Percentiles rank a stretch among this genome's conserved stretches.
phyloP scores from a whole-genome alignment of 768 basidiomycete genomes.

The Pleurotus salmoneostramineus region DNA sequence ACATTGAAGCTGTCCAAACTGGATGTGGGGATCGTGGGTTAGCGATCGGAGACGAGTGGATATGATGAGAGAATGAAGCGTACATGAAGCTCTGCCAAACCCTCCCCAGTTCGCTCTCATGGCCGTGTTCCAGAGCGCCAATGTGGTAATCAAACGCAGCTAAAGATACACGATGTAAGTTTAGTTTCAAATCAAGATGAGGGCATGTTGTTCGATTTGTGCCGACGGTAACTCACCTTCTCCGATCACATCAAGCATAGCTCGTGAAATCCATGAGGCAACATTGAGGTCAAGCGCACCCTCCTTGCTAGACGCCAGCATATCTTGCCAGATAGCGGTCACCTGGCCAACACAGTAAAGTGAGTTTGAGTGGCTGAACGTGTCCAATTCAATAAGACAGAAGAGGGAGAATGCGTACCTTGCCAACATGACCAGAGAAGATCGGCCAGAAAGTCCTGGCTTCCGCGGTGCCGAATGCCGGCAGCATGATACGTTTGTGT shows the following conservation, averaged over 20 bases:
- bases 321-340: conserved; percentile 47
- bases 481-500: conserved; percentile 51
- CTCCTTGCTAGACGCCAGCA: conserved; percentile 34
- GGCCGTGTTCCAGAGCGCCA: conserved; percentile 40
- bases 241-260: conserved; percentile 47
- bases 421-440: conserved; percentile 39
- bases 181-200: background rate
- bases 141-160: conserved; percentile 56
- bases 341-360: conserved; percentile 25
- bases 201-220: background rate
- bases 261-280: conserved; percentile 45
- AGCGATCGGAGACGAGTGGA: background rate
- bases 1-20: conserved; percentile 15
- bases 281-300: conserved; percentile 42
- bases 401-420: conserved; percentile 25
- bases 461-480: conserved; percentile 50
- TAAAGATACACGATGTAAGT: conserved; percentile 11
- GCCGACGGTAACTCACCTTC: conserved; percentile 30
- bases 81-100: conserved; percentile 51
- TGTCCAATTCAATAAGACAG: background rate
- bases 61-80: background rate
- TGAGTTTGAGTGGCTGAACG: conserved; percentile 17
- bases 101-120: conserved; percentile 49
- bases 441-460: conserved; percentile 46
- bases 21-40: background rate